Evolutionary conservation across 108 stramenopile genomes (phyloP), one percentile per base, ranked within the genome.

Genomic region (Cyclostephanos invisitatus): DNA sequence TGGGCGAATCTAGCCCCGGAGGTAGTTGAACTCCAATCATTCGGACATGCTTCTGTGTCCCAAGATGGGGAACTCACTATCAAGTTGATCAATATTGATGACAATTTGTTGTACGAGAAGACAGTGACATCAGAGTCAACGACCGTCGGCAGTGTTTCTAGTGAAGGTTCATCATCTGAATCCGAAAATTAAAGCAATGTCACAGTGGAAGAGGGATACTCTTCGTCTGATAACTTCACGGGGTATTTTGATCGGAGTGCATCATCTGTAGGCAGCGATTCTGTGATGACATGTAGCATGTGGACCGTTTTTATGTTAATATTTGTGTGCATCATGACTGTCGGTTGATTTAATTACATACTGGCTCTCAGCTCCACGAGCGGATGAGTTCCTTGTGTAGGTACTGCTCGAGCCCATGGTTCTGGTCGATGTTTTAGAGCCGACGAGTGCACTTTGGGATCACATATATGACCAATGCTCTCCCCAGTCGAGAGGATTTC

Each of bases 71-170:
- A 40, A 49, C 64, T 82, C 6, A 24, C 24, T 15, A 77, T 82
- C 67, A 77, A 82, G 62, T 67, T 82, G 64, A 77, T 82, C 8
- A 61, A 44, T 49, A 82, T 82, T 61, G 67, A 77, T 64, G 81
- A 76, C 11, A 54, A 50, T 27, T 44, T 77, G 15, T 54, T 64
- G 76, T 69, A 64, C 42, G 70, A 82, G 21, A 71, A 67, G 42
- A 59, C 62, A 10, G 10, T 81, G 47, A 48, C 29, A 11, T 73
- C 78, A 27, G 55, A 12, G 25, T 27, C 55, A 1, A 56, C 20
- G 5, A 53, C 5, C 51, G 24, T 6, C 18, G 51, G 22, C 21
- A 53, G 51, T 20, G 2, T 1, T 53, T 53, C 51, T 53, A 20
- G 51, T 53, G 51, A 50, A 50, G 6, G 8, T 50, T 50, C 8